phyloP scores from a whole-genome alignment of 805 yeast species.

The Blastobotrys terrestris region DNA sequence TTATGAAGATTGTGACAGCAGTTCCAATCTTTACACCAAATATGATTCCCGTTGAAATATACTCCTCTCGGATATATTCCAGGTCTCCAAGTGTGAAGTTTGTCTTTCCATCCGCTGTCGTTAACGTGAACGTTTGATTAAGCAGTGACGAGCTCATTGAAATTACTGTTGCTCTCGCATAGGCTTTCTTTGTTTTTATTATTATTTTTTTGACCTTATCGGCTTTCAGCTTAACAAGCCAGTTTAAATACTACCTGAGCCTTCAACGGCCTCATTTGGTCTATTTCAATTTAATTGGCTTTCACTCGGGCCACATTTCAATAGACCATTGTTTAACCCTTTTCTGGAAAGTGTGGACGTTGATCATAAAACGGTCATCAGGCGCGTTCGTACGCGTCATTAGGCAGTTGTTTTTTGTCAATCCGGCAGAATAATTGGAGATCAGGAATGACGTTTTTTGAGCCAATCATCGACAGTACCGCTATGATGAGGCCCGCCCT shows the following conservation, averaged over 20 bases:
- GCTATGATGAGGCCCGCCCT: too few species aligned
- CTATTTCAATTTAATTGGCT: neutral
- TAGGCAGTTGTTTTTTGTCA: too few species aligned
- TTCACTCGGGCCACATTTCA: neutral
- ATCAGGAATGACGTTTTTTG: too few species aligned
- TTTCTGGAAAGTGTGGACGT: neutral
- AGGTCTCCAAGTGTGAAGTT: conserved; percentile 8
- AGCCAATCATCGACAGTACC: too few species aligned
- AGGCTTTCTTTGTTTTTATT: too few species aligned
- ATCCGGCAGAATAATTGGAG: too few species aligned
- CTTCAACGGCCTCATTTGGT: neutral
- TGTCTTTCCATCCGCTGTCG: conserved; percentile 12
- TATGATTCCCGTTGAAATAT: conserved; percentile 32
- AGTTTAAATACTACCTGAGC: neutral
- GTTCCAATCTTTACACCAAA: conserved; percentile 58
- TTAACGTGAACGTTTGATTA: conserved; percentile 10
- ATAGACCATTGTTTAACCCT: neutral
- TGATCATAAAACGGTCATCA: neutral
- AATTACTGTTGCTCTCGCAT: too few species aligned
- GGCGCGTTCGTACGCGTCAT: neutral
- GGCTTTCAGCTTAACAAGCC: neutral
- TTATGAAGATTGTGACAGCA: conserved; percentile 40
- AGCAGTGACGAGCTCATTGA: conserved; percentile 7
- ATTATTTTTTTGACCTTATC: too few species aligned
- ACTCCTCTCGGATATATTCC: conserved; percentile 3